Conservation (phyloP, 495 filamentous ascomycete genomes). For the Sordaria brevicollis region DNA sequence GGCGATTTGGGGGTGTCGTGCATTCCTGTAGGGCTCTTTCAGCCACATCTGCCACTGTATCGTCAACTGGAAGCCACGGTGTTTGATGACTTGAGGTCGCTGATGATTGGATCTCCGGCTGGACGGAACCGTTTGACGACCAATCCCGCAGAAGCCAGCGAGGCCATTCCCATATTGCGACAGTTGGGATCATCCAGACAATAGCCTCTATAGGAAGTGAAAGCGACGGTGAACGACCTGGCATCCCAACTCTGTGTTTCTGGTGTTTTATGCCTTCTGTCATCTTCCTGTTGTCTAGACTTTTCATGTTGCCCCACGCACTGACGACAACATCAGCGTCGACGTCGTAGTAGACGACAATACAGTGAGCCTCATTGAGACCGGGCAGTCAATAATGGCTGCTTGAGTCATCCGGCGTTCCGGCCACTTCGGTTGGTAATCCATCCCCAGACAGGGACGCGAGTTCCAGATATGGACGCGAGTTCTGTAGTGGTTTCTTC, state of each 20-base stretch:
- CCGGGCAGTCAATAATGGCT: background rate
- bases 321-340: background rate
- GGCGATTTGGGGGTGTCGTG: background rate
- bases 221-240: background rate
- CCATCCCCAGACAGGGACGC: too few relatives aligned
- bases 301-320: background rate
- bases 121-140: background rate
- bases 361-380: background rate
- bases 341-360: background rate
- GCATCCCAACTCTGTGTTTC: background rate
- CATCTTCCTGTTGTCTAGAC: background rate
- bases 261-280: background rate
- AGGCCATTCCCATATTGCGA: background rate
- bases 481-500: background rate
- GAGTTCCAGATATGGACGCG: too few relatives aligned
- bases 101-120: background rate
- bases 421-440: background rate
- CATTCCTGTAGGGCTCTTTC: background rate
- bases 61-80: background rate
- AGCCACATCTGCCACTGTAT: background rate
- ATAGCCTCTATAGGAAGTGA: background rate
- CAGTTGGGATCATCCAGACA: background rate
- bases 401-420: background rate
- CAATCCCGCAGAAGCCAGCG: background rate
- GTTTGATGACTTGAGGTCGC: background rate